These are phyloP conservation scores for Grammothele lineata DNA, from an alignment of 768 basidiomycete genomes.

Conservation along the genomic window DNA sequence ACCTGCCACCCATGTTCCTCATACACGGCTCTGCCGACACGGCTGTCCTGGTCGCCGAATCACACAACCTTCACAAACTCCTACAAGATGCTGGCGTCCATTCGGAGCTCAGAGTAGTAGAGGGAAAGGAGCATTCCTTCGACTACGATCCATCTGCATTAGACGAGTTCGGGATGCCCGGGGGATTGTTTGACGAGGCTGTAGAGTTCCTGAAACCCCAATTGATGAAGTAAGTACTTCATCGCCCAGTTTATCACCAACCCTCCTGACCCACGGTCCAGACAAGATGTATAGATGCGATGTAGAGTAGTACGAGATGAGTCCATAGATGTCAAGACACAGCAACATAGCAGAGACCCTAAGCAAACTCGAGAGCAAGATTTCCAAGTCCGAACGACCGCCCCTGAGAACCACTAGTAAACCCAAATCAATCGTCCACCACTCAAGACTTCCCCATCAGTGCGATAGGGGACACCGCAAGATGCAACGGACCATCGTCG, in stretches of 20 bases:
- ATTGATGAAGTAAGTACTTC: background rate
- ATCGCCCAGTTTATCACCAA: no score
- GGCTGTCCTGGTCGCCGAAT: conserved; percentile 41
- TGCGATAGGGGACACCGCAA: background rate
- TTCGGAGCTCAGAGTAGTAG: conserved; percentile 33
- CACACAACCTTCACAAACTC: conserved; percentile 30
- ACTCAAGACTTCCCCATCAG: no score
- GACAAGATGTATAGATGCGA: background rate
- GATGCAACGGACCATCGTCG: background rate
- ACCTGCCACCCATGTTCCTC: conserved; percentile 45
- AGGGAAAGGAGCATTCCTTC: conserved; percentile 51
- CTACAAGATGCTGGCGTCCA: conserved; percentile 34
- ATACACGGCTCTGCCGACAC: conserved; percentile 47
- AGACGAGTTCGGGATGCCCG: conserved; percentile 29
- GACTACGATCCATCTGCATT: conserved; percentile 47
- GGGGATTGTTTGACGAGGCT: conserved; percentile 33
- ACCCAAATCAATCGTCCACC: no score
- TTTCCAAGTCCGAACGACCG: no score
- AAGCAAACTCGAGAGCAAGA: background rate
- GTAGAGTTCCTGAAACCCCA: conserved; percentile 20
- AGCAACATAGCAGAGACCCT: background rate
- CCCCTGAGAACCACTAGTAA: no score
- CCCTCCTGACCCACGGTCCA: no score
- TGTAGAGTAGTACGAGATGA: background rate
- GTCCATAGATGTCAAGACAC: background rate